These are phyloP conservation scores for Rhodofomes roseus DNA, from an alignment of 1,284 basidiomycete genomes.

Conservation along the genomic window DNA sequence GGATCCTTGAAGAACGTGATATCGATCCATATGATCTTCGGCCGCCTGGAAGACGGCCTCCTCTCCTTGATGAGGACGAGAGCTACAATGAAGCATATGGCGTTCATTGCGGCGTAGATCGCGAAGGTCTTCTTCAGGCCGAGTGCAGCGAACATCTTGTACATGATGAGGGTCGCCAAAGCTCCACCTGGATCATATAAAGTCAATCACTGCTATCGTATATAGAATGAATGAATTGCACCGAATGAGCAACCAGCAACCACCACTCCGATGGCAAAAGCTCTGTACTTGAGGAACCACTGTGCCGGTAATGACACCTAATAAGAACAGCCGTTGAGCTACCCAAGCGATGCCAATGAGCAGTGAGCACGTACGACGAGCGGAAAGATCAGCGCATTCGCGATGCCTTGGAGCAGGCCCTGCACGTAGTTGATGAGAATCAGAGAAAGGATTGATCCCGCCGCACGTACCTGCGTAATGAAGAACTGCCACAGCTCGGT, in stretches of 20 bases:
- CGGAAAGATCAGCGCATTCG: conserved; percentile 14
- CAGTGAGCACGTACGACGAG: conserved; percentile 9
- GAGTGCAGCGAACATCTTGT: conserved; percentile 16
- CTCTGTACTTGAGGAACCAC: conserved; percentile 17
- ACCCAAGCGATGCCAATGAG: not conserved
- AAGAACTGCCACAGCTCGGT: conserved; percentile 26
- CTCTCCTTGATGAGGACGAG: conserved; percentile 22
- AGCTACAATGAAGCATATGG: conserved; percentile 14
- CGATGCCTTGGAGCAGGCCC: conserved; percentile 16
- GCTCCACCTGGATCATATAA: conserved; percentile 18
- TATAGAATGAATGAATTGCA: not conserved
- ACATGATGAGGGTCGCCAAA: conserved; percentile 17
- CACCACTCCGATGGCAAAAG: conserved; percentile 15
- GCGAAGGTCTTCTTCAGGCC: conserved; percentile 19
- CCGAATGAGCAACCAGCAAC: conserved; percentile 15
- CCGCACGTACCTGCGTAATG: conserved; percentile 19
- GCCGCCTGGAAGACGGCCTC: conserved; percentile 7
- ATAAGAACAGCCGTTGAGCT: not conserved
- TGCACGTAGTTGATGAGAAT: not conserved
- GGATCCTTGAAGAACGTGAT: conserved; percentile 21
- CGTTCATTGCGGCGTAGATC: conserved; percentile 22
- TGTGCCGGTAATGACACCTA: conserved; percentile 16
- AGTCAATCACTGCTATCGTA: not conserved
- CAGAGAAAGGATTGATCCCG: not conserved
- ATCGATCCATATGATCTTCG: conserved; percentile 23